Base-by-base conservation (phyloP, 1,284 basidiomycete species). In the Agaricales sp. region DNA sequence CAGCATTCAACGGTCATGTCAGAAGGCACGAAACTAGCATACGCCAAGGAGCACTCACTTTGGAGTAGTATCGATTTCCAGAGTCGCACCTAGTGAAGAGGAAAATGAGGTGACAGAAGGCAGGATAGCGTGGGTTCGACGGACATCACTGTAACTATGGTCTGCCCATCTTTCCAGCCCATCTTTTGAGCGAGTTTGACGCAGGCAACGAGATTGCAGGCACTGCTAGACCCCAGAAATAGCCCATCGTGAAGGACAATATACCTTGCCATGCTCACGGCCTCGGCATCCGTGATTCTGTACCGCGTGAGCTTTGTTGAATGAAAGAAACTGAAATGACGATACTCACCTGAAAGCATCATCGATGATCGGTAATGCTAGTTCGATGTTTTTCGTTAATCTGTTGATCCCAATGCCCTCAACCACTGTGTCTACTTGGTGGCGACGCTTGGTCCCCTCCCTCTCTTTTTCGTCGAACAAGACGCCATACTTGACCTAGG, bases 151-250 rank as follows among this genome's bases (percentile, higher is more conserved):
- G 92, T 95, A n/a, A 90, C 89, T 30, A 95, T 59, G 4, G 72
- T 71, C 65, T 84, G 70, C 43, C 82, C 74, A 39, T 80, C 68
- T 24, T 65, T 67, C 81, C 82, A 85, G 4, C 77, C 77, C 70
- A 85, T 75, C 56, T 77, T 77, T 58, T 82, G 83, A 0, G 77
- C 82, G 3, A 91, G 69, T 57, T 85, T 83, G 11, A 97, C 76
- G 55, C 87, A 91, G 0, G 94, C 90, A 13, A 97, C 81, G 25
- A 98, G 75, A 62, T 99, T 99, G 61, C 94, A 96, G 0, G 96
- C 95, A 56, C 91, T 94, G 50, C 92, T 96, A 0, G 92, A 97
- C 3, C 96, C 96, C 19, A 99, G 72, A 67, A 97, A 98, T 8
- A 99, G 70, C 0, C 95, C 96, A 57, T 99, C 96, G 51, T 91